Conservation (phyloP, 2,329 filamentous ascomycete genomes). For the Phyllachora maydis region DNA sequence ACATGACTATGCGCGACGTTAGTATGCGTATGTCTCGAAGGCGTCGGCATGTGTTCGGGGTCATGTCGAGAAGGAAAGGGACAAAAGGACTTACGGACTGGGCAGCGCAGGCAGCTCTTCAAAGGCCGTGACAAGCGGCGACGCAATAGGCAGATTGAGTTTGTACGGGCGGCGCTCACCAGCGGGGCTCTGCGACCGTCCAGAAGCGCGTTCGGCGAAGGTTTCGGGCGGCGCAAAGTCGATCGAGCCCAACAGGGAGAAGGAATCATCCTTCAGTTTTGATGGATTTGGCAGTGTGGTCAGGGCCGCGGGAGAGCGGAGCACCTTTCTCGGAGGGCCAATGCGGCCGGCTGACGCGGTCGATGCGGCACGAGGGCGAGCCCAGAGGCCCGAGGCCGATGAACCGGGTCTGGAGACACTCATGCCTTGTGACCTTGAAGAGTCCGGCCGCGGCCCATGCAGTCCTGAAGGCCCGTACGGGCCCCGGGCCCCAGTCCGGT, state of each 20-base stretch:
- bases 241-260: constrained; percentile 44
- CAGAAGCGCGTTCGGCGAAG: constrained; percentile 46
- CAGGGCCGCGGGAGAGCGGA: constrained; percentile 54
- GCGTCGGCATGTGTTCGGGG: not conserved
- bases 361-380: constrained; percentile 26
- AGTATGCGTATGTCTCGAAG: constrained; percentile 5
- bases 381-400: constrained; percentile 27
- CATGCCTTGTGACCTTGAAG: constrained; percentile 9
- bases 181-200: constrained; percentile 42
- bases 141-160: constrained; percentile 49
- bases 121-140: constrained; percentile 65
- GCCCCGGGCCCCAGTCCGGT: no score
- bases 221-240: constrained; percentile 72
- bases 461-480: constrained; percentile 12
- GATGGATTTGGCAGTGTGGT: constrained; percentile 66
- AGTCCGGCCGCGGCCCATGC: constrained; percentile 10
- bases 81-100: constrained; percentile 88
- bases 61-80: no score
- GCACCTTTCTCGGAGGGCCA: constrained; percentile 19
- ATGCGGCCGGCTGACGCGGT: constrained; percentile 22
- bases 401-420: constrained; percentile 43
- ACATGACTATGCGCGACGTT: constrained; percentile 29
- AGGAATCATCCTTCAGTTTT: constrained; percentile 63
- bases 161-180: constrained; percentile 53
- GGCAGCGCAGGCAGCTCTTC: constrained; percentile 74